These are phyloP conservation scores for Coemansia sp. DNA, from an alignment of 192 early-diverging fungal species.

Conservation along the genomic window DNA sequence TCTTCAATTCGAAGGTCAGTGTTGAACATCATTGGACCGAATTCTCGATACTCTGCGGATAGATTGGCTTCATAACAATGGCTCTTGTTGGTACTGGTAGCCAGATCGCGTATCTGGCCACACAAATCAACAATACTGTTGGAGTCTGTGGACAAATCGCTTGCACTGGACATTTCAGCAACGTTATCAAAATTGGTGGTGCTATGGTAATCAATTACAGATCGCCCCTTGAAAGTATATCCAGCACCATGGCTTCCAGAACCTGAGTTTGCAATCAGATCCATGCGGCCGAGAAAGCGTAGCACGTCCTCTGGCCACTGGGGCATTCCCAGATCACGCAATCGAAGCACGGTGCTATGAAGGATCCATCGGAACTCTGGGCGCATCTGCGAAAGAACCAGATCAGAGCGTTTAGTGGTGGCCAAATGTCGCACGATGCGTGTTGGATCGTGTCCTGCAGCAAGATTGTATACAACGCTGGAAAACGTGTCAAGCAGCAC, in stretches of 20 bases:
- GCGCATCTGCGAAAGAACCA: slow-evolving; percentile 22
- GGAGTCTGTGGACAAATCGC: background rate
- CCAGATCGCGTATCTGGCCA: slow-evolving; percentile 14
- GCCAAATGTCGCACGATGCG: slow-evolving; percentile 21
- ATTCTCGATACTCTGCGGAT: slow-evolving; percentile 21
- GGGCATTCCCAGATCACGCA: slow-evolving; percentile 11
- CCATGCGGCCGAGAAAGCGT: slow-evolving; percentile 35
- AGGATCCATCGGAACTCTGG: slow-evolving; percentile 41
- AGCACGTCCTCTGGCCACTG: slow-evolving; percentile 35
- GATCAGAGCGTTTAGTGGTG: background rate
- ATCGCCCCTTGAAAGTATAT: background rate
- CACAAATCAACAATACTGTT: slow-evolving; percentile 23
- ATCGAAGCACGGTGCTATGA: slow-evolving; percentile 4
- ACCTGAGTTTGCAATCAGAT: slow-evolving; percentile 32
- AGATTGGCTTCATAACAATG: background rate
- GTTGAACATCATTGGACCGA: slow-evolving; percentile 22
- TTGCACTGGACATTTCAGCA: background rate
- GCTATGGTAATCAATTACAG: background rate
- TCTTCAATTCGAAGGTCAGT: slow-evolving; percentile 47
- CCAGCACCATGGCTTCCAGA: background rate
- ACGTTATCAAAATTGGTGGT: background rate
- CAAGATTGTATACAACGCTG: slow-evolving; percentile 21
- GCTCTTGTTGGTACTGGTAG: background rate
- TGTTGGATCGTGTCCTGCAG: slow-evolving; percentile 9
- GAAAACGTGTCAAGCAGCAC: slow-evolving; percentile 16